Conservation (phyloP, 2,329 filamentous ascomycete species). For the Dissoconium aciculare region DNA sequence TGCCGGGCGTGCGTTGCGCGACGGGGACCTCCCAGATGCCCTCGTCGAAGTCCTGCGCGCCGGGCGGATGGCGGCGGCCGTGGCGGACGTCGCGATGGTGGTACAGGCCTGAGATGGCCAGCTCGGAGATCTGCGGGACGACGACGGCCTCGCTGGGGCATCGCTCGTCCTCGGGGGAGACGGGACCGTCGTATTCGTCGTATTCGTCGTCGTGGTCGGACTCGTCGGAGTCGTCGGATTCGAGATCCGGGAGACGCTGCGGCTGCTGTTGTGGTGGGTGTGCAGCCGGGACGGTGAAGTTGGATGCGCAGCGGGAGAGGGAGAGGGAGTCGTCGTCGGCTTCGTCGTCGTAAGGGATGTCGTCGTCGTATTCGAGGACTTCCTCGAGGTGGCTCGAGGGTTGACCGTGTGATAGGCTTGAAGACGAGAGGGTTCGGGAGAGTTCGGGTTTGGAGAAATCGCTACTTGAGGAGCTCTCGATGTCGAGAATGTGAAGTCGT, state of each 20-base stretch:
- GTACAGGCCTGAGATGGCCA: too few species aligned
- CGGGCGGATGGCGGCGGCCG: too few species aligned
- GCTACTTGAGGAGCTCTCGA: too few species aligned
- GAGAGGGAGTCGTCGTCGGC: slow-evolving; percentile 8
- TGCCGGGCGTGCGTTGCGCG: too few species aligned
- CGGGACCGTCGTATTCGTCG: slow-evolving; percentile 18
- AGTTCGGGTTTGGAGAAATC: too few species aligned
- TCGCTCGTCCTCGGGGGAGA: slow-evolving; percentile 19
- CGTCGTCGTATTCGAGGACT: slow-evolving; percentile 3
- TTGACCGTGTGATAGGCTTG: slow-evolving; percentile 5
- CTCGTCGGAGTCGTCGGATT: slow-evolving; percentile 2
- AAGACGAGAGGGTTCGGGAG: slow-evolving; percentile 11
- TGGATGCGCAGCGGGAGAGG: slow-evolving; percentile 11
- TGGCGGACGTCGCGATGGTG: too few species aligned
- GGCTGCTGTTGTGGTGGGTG: not conserved
- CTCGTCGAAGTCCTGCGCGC: too few species aligned
- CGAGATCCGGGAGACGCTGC: too few species aligned
- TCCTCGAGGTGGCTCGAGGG: slow-evolving; percentile 6
- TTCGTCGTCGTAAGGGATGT: slow-evolving; percentile 6
- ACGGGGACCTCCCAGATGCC: too few species aligned
- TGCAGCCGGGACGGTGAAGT: slow-evolving; percentile 5
- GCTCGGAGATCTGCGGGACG: too few species aligned
- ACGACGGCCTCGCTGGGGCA: too few species aligned
- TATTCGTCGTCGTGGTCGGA: slow-evolving; percentile 15
- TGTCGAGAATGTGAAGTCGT: slow-evolving; percentile 23